Evolutionary conservation across 257 asterid genomes (phyloP), one percentile per base, ranked within the genome.

Genomic region (Coffea canephora): DNA sequence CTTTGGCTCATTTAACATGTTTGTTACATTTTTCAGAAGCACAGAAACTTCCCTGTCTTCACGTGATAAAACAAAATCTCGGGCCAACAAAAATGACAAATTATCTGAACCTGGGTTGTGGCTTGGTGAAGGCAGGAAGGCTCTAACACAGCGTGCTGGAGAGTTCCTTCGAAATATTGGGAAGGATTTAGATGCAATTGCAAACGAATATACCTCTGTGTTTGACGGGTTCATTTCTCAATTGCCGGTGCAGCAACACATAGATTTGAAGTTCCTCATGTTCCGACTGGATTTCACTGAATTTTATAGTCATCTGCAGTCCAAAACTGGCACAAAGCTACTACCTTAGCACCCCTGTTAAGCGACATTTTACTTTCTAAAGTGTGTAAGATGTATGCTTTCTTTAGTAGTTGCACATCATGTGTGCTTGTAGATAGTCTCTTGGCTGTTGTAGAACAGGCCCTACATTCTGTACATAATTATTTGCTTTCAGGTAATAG

Each of bases 81-180:
- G 64, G 85, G 87, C 86, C 81, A 75, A 88, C 81, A 75, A 91
- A 79, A 88, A 86, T 72, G 87, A 88, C 69, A 92, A 74, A 88
- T 76, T 87, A 77, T 88, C 91, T 75, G 94, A 91, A 78, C 77
- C 89, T 46, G 97, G 93, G 59, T 84, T 96, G 50, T 87, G 96
- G 97, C 93, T 92, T 66, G 98, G 94, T 80, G 98, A 92, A 89
- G 99, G 98, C 83, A 89, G 97, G 90, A 96, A 92, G 84, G 98
- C 91, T 70, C 71, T 90, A 79, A 94, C 97, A 79, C 90, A 74
- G 81, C 97, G 97, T 54, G 97, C 94, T 21, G 94, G 93, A 78
- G 98, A 96, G 34, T 94, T 94, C 83, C 93, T 96, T 57, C 85
- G 80, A 52, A 89, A 79, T 80, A 88, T 89, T 86, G 98, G 96